Evolutionary conservation across 805 yeast genomes (phyloP).

Genomic region (Candida caryicola): DNA sequence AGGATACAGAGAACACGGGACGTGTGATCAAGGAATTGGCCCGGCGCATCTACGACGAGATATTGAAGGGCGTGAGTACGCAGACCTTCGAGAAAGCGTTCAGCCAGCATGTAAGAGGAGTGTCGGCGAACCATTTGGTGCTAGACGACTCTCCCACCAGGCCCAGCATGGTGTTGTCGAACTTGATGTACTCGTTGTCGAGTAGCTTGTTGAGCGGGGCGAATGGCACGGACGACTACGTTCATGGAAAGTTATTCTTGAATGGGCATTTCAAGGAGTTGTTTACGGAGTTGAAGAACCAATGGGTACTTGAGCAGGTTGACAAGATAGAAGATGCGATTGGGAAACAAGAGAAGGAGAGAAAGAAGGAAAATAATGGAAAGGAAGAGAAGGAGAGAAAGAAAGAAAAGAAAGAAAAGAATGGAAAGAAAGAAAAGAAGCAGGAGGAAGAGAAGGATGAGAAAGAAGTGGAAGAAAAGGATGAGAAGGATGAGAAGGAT

Average conservation of each 20-base stretch:
- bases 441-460: background rate
- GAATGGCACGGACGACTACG: slow-evolving; percentile 2
- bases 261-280: slow-evolving; percentile 12
- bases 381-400: background rate
- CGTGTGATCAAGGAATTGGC: background rate
- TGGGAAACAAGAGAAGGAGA: background rate
- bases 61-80: background rate
- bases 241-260: slow-evolving; percentile 22
- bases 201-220: slow-evolving; percentile 1
- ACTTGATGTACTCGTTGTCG: slow-evolving; percentile 13
- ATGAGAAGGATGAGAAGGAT: background rate
- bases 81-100: background rate
- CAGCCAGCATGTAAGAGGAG: background rate
- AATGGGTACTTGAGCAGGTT: slow-evolving; percentile 23
- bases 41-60: background rate
- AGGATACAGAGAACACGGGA: background rate
- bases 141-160: slow-evolving; percentile 6
- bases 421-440: background rate
- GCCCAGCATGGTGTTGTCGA: slow-evolving; percentile 18
- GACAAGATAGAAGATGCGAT: background rate
- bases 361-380: background rate
- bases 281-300: slow-evolving; percentile 28
- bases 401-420: background rate
- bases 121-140: background rate
- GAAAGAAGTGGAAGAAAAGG: background rate